phyloP scores from a whole-genome alignment of 208 protist genomes.

The Leishmania amazonensis region DNA sequence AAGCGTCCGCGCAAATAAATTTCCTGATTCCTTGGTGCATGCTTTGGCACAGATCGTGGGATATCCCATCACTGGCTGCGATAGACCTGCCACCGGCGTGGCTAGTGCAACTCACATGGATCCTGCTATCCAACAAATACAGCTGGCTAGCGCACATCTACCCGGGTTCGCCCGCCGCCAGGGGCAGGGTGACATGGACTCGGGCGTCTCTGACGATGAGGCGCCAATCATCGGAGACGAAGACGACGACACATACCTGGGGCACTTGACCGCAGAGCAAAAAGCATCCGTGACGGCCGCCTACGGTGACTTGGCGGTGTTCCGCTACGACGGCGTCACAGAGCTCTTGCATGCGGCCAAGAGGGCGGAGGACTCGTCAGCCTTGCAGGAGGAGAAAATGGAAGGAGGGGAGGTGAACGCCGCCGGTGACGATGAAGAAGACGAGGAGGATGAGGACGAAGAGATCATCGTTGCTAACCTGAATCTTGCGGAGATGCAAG shows the following conservation, averaged over 20 bases:
- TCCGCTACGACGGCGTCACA: slow-evolving; percentile 39
- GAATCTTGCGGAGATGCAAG: slow-evolving; percentile 17
- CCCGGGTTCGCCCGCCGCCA: slow-evolving; percentile 42
- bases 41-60: slow-evolving; percentile 65
- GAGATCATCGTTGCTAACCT: slow-evolving; percentile 43
- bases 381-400: not conserved
- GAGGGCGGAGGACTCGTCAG: slow-evolving; percentile 12
- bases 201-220: slow-evolving; percentile 33
- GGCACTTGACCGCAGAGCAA: slow-evolving; percentile 57
- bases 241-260: slow-evolving; percentile 39
- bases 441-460: slow-evolving; percentile 46
- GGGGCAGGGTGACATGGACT: slow-evolving; percentile 12
- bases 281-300: slow-evolving; percentile 40
- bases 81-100: not conserved
- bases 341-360: slow-evolving; percentile 31
- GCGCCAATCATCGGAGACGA: slow-evolving; percentile 30
- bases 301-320: slow-evolving; percentile 75
- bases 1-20: slow-evolving; percentile 67
- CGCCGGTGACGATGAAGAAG: slow-evolving; percentile 20
- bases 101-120: slow-evolving; percentile 13
- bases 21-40: slow-evolving; percentile 61
- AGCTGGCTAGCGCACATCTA: slow-evolving; percentile 24
- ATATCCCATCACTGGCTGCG: slow-evolving; percentile 44
- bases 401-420: slow-evolving; percentile 5
- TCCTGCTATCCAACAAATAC: slow-evolving; percentile 21